Conservation (phyloP, 306 rosid genomes). For the Dryas octopetala region DNA sequence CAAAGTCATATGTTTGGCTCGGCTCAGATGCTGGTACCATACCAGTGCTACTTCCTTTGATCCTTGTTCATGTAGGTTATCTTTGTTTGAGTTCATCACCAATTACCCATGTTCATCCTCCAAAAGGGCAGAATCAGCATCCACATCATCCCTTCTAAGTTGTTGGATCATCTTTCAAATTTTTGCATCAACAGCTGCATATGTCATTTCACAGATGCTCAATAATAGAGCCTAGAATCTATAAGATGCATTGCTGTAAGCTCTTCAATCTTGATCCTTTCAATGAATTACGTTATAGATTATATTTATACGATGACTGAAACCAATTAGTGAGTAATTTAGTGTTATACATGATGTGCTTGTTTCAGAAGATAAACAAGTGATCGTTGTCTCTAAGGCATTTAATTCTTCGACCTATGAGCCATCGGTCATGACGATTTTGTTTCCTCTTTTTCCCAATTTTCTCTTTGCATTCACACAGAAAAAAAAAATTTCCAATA, state of each 20-base stretch:
- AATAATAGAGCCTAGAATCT: constrained; percentile 37
- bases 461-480: constrained; percentile 59
- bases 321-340: not conserved
- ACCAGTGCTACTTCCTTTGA: too few species aligned
- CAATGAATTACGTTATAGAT: not conserved
- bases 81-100: too few species aligned
- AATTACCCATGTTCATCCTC: too few species aligned
- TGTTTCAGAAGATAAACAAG: constrained; percentile 52
- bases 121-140: too few species aligned
- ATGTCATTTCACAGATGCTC: constrained; percentile 64
- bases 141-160: too few species aligned
- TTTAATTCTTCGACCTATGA: constrained; percentile 68
- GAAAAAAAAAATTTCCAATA: not conserved
- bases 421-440: constrained; percentile 64
- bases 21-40: too few species aligned
- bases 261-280: not conserved
- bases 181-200: constrained; percentile 27
- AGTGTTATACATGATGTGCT: not conserved
- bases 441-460: constrained; percentile 66
- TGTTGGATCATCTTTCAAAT: too few species aligned
- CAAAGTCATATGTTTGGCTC: too few species aligned
- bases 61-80: too few species aligned
- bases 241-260: constrained; percentile 24
- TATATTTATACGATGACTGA: constrained; percentile 13
- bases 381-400: constrained; percentile 69